Conservation (phyloP, 495 filamentous ascomycete species). For the Cercophora newfieldiana region DNA sequence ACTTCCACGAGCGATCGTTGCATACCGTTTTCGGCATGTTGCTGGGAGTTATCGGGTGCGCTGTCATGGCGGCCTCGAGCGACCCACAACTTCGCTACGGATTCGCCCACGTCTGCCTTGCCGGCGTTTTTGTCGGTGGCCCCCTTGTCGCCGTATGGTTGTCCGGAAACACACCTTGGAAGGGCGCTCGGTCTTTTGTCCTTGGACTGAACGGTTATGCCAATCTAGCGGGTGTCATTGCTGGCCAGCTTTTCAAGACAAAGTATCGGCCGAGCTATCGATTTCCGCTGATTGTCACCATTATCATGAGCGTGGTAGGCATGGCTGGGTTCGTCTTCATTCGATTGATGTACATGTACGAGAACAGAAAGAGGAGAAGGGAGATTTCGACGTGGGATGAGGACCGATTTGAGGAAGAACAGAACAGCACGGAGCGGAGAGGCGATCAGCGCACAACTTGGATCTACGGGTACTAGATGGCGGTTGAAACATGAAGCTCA, state of each 20-base stretch:
- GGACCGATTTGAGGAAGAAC: constrained; percentile 15
- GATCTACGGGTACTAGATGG: constrained; percentile 18
- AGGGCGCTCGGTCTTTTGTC: constrained; percentile 24
- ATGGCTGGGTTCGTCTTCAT: constrained; percentile 26
- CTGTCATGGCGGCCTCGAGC: constrained; percentile 30
- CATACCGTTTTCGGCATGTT: constrained; percentile 50
- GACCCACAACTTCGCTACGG: constrained; percentile 20
- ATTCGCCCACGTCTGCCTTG: constrained; percentile 20
- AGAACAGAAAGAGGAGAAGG: constrained; percentile 20
- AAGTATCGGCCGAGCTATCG: constrained; percentile 36
- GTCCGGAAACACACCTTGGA: constrained; percentile 27
- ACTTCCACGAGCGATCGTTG: constrained; percentile 42
- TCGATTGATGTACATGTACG: constrained; percentile 22
- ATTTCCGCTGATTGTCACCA: constrained; percentile 37
- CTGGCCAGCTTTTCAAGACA: constrained; percentile 38
- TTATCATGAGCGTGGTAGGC: constrained; percentile 32
- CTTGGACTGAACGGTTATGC: constrained; percentile 37
- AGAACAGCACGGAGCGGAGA: constrained; percentile 14
- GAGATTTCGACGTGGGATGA: constrained; percentile 20
- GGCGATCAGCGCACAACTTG: constrained; percentile 18
- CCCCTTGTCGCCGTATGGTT: constrained; percentile 21
- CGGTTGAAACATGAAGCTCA: neutral
- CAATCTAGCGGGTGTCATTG: constrained; percentile 41
- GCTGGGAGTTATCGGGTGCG: constrained; percentile 46
- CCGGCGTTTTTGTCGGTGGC: constrained; percentile 21